Evolutionary conservation across 257 asterid genomes (phyloP).

Genomic region (Ophiorrhiza pumila): DNA sequence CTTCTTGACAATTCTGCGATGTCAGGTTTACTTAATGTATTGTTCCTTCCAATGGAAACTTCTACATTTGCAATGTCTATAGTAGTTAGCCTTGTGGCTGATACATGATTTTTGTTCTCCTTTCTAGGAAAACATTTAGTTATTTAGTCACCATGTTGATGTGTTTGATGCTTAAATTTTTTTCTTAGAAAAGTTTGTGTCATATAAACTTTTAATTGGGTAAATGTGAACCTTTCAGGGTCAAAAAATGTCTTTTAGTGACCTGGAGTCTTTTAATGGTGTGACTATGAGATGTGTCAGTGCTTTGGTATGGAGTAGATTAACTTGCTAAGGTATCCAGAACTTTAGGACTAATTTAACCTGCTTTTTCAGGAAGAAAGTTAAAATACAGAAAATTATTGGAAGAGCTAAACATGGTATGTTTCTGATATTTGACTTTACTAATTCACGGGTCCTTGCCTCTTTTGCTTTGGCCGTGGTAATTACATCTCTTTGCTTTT

Average conservation of each 20-base stretch:
- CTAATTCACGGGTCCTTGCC: not conserved
- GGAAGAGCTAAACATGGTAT: not conserved
- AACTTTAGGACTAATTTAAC: not conserved
- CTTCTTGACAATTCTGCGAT: conserved; percentile 65
- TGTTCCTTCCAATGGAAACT: conserved; percentile 27
- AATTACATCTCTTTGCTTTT: not conserved
- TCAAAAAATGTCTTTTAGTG: not conserved
- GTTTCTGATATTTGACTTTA: conserved; percentile 1
- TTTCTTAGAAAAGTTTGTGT: not conserved
- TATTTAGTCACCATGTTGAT: not conserved
- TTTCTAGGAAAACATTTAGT: not conserved
- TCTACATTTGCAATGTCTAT: conserved; percentile 12
- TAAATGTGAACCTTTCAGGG: not conserved
- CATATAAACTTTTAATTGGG: not conserved
- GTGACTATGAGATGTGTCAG: not conserved
- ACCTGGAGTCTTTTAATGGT: not conserved
- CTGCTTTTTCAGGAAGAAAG: not conserved
- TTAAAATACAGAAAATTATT: not conserved
- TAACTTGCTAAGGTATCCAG: not conserved
- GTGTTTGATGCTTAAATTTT: not conserved
- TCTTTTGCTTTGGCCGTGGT: not conserved
- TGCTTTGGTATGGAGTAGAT: not conserved
- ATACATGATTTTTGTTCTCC: conserved; percentile 19
- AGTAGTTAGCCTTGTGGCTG: conserved; percentile 16
- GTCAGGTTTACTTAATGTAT: conserved; percentile 93